phyloP scores from a whole-genome alignment of 805 yeast genomes.

The Suhomyces emberorum region DNA sequence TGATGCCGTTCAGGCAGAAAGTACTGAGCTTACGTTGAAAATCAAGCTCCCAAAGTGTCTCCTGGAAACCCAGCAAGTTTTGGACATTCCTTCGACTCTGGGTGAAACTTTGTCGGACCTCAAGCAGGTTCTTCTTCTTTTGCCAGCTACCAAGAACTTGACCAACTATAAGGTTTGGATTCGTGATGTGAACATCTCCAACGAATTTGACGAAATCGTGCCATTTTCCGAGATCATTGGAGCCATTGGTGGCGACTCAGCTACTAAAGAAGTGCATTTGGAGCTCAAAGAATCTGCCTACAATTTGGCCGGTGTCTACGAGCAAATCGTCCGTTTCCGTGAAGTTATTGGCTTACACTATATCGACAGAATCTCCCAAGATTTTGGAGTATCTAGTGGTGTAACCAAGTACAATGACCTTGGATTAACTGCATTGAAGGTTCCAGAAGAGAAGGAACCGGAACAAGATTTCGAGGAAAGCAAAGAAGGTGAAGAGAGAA shows the following conservation, averaged over 20 bases:
- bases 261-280: constrained; percentile 33
- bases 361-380: constrained; percentile 41
- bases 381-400: constrained; percentile 47
- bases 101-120: constrained; percentile 56
- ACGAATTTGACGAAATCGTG: constrained; percentile 20
- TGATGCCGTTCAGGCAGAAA: constrained; percentile 12
- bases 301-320: constrained; percentile 55
- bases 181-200: constrained; percentile 31
- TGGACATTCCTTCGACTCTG: constrained; percentile 30
- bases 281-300: constrained; percentile 54
- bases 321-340: constrained; percentile 62
- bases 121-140: constrained; percentile 53
- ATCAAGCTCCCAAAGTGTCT: constrained; percentile 18
- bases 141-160: constrained; percentile 54
- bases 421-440: constrained; percentile 32
- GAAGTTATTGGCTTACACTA: constrained; percentile 54
- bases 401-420: constrained; percentile 45
- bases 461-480: constrained; percentile 9
- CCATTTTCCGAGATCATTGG: constrained; percentile 24
- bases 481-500: constrained; percentile 13
- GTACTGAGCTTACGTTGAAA: constrained; percentile 19
- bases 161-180: constrained; percentile 55
- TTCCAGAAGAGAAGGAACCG: constrained; percentile 11
- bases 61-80: constrained; percentile 16
- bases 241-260: constrained; percentile 17